Percentiles rank a stretch among this genome's conserved stretches.
phyloP scores from a whole-genome alignment of 805 yeast species.

The Candida ficus region DNA sequence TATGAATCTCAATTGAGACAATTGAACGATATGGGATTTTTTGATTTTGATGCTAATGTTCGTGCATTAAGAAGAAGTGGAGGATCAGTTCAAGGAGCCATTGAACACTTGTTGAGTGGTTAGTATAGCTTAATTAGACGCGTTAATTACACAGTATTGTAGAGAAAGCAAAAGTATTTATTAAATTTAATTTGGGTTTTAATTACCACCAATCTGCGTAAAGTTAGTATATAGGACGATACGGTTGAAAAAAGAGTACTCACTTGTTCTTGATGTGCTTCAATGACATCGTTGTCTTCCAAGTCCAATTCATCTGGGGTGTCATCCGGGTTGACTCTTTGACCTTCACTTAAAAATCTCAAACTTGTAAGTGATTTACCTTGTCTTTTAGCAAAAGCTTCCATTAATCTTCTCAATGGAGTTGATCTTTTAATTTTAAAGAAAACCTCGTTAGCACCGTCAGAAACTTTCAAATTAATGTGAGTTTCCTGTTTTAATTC shows the following conservation, averaged over 20 bases:
- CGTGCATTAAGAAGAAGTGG: conserved; percentile 92
- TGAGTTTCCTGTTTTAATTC: conserved; percentile 65
- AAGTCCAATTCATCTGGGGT: conserved; percentile 92
- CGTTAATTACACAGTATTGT: too few species aligned
- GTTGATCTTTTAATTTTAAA: conserved; percentile 93
- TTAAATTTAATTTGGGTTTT: too few species aligned
- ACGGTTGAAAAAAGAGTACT: conserved; percentile 34
- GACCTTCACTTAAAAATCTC: conserved; percentile 91
- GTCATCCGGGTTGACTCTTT: conserved; percentile 78
- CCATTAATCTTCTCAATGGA: conserved; percentile 91
- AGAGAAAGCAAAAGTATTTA: too few species aligned
- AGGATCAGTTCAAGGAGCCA: conserved; percentile 95
- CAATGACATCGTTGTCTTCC: conserved; percentile 95
- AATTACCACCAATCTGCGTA: conserved; percentile 18
- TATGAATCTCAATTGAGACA: conserved; percentile 69
- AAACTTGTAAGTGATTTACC: conserved; percentile 80
- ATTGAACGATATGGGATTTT: conserved; percentile 80
- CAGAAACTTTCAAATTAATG: conserved; percentile 90
- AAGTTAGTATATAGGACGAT: conserved; percentile 12
- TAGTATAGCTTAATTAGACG: neutral
- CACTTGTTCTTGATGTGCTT: conserved; percentile 94
- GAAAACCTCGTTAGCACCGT: conserved; percentile 88
- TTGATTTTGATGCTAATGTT: conserved; percentile 87
- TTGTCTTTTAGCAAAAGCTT: conserved; percentile 96
- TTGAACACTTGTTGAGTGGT: conserved; percentile 76